Evolutionary conservation across 1,284 basidiomycete species (phyloP), one percentile per base, ranked within the genome.

Genomic region (Stygiomarasmius scandens): DNA sequence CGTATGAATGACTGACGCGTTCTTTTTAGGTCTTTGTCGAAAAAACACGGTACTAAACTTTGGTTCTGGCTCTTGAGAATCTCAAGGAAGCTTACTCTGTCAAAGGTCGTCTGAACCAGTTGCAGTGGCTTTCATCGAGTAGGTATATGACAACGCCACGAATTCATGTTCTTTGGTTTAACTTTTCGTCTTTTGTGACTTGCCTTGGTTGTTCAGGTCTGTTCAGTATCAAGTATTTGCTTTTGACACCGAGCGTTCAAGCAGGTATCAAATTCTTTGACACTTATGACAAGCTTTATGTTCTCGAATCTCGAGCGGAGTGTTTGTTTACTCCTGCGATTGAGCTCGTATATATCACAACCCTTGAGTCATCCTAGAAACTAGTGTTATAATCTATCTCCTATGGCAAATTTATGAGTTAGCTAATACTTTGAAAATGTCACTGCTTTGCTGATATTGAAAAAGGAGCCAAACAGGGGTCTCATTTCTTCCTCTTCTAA

Each of bases 41-140:
- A 98, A 78, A 98, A 98, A 77, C 96, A 98, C 68, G 96, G 98
- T 73, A 98, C 96, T 41, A 98, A 98, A 74, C 80, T 98, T 82
- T 98, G 27, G 95, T 98, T 3, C 81, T 98, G 34, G 95, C 95
- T 0, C 83, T 98, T 29, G 96, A 98, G 77, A 97, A 96, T 74
- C 77, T 98, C 67, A 98, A 98, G 77, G 96, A 98, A 74, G 96
- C 96, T 4, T 98, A 98, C 74, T 94, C 90, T n/a, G 96, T 98
- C 45, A 96, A 98, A 74, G 78, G 86, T 49, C 92, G 96, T 63
- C 78, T 98, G 48, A 98, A 98, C 70, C 95, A 97, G 73, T 95
- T 92, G 34, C 96, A 98, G 73, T 97, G 55, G 96, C 95, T 16
- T 81, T 98, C 55, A 95, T 98, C 61, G 96, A 98, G 70, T 95